Percentiles rank a stretch among this genome's conserved stretches.
phyloP scores from a whole-genome alignment of 352 stramenopile species.

The Achlya hypogyna region DNA sequence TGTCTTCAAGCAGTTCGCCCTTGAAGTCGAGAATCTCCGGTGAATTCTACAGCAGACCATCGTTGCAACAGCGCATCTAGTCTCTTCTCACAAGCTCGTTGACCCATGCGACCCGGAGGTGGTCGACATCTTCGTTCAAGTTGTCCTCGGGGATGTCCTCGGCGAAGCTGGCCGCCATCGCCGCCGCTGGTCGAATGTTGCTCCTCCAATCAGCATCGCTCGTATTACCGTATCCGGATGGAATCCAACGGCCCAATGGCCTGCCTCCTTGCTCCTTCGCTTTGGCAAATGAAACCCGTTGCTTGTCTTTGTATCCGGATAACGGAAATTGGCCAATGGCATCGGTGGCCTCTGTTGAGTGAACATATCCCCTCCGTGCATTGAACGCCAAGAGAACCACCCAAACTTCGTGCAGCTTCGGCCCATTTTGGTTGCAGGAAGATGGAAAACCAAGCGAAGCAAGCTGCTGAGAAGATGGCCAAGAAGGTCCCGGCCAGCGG shows the following conservation, averaged over 20 bases:
- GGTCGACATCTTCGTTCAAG: slow-evolving; percentile 72
- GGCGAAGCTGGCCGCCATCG: not conserved
- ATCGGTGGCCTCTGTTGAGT: not conserved
- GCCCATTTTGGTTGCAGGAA: slow-evolving; percentile 12
- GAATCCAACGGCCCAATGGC: not conserved
- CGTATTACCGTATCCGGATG: not conserved
- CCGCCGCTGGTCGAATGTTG: not conserved
- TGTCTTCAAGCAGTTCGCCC: slow-evolving; percentile 69
- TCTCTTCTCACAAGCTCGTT: slow-evolving; percentile 58
- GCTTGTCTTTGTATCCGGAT: not conserved
- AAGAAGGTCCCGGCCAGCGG: slow-evolving; percentile 60
- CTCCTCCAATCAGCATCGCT: not conserved
- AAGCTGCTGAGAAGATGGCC: slow-evolving; percentile 84
- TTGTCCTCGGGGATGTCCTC: slow-evolving; percentile 30
- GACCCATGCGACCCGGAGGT: slow-evolving; percentile 62
- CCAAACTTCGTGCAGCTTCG: slow-evolving; percentile 12
- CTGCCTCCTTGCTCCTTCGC: not conserved
- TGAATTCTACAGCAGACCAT: slow-evolving; percentile 41
- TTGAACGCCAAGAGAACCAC: slow-evolving; percentile 11
- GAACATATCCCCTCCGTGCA: not conserved
- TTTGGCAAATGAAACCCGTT: not conserved
- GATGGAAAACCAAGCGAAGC: slow-evolving; percentile 76
- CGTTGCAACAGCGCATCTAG: not conserved
- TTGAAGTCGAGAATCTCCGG: slow-evolving; percentile 67
- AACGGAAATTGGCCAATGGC: not conserved